phyloP scores from a whole-genome alignment of 441 rosid genomes.

The Viola pubescens region DNA sequence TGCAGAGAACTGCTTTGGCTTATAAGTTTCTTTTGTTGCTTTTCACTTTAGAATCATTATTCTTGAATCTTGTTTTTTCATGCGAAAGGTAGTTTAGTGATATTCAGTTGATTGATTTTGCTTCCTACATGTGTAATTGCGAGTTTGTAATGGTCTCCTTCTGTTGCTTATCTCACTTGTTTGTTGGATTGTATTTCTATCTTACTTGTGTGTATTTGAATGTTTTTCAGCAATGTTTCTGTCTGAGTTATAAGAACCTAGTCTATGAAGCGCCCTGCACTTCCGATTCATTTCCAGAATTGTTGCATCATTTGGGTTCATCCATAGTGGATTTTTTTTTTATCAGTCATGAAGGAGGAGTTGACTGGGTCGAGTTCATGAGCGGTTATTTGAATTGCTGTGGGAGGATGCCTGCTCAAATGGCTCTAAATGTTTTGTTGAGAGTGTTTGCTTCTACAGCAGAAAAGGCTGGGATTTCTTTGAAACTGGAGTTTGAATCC shows the following conservation, averaged over 20 bases:
- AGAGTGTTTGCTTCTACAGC: slow-evolving; percentile 36
- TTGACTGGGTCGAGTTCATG: slow-evolving; percentile 67
- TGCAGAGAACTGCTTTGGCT: too few species aligned
- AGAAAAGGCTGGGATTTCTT: slow-evolving; percentile 37
- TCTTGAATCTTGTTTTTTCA: not conserved
- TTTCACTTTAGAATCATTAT: not conserved
- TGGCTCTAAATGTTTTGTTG: slow-evolving; percentile 44
- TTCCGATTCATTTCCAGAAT: slow-evolving; percentile 38
- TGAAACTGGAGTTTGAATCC: slow-evolving; percentile 56
- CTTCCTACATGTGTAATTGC: too few species aligned
- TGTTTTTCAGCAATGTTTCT: slow-evolving; percentile 51
- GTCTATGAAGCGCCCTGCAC: slow-evolving; percentile 30
- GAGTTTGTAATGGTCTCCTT: too few species aligned
- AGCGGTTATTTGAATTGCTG: slow-evolving; percentile 71
- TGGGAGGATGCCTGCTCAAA: slow-evolving; percentile 63
- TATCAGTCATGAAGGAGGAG: slow-evolving; percentile 37
- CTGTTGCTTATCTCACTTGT: too few species aligned
- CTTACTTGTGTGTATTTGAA: not conserved
- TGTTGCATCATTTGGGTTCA: slow-evolving; percentile 47
- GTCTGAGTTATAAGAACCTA: slow-evolving; percentile 31
- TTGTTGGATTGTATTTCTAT: not conserved
- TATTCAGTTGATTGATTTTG: too few species aligned
- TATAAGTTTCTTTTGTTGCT: not conserved
- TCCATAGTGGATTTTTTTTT: slow-evolving; percentile 62
- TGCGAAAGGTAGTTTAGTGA: too few species aligned